Evolutionary conservation across 805 yeast genomes (phyloP).

Genomic region (Torulaspora delbrueckii): DNA sequence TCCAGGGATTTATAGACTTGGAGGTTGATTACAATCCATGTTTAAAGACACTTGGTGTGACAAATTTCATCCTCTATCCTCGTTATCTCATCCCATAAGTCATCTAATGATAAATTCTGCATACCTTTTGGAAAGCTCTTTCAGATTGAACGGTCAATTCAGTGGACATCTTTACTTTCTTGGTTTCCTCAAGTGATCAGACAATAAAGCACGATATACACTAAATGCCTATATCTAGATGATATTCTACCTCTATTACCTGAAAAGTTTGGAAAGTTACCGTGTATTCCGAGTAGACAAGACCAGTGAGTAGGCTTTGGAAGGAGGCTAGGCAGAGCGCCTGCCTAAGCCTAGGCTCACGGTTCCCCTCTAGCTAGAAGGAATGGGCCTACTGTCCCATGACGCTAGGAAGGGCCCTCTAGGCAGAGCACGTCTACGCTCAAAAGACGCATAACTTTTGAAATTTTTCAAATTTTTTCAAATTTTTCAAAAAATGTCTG

Average conservation of each 20-base stretch:
- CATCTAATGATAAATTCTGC: slow-evolving; percentile 31
- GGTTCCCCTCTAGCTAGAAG: neutral
- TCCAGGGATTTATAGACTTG: neutral
- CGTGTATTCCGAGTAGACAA: neutral
- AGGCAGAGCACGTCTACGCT: neutral
- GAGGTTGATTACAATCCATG: neutral
- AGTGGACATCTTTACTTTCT: slow-evolving; percentile 79
- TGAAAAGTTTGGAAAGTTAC: slow-evolving; percentile 13
- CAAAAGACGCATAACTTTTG: neutral
- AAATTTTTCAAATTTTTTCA: neutral
- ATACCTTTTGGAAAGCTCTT: slow-evolving; percentile 99
- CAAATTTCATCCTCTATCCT: neutral
- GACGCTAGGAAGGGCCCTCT: neutral
- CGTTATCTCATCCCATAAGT: neutral
- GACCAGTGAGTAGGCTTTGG: neutral
- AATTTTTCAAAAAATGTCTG: neutral
- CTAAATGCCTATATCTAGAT: slow-evolving; percentile 5
- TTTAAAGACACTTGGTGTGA: too few species aligned
- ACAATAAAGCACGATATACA: slow-evolving; percentile 1
- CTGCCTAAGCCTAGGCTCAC: neutral
- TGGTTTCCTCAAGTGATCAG: slow-evolving; percentile 17
- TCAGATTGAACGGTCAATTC: slow-evolving; percentile 99
- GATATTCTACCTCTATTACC: slow-evolving; percentile 1
- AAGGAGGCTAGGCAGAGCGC: neutral
- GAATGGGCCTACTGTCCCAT: neutral